Evolutionary conservation across 345 rosid species (phyloP).

Genomic region (Nephelium lappaceum): DNA sequence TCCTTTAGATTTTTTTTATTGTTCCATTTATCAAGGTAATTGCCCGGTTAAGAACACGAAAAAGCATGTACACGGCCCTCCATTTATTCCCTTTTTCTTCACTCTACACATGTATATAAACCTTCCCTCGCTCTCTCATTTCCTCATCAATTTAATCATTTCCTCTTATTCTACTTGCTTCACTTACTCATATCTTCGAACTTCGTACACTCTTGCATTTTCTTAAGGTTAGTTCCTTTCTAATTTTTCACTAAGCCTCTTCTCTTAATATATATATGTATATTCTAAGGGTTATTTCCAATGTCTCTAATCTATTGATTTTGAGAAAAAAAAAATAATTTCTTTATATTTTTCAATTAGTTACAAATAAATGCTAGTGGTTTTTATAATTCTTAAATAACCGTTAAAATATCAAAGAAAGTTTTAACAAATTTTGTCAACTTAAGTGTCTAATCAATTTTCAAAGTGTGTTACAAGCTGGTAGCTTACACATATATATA

Average conservation of each 20-base stretch:
- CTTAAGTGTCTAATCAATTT: neutral
- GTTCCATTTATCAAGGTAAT: constrained; percentile 49
- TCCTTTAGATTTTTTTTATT: constrained; percentile 30
- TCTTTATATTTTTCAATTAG: no score
- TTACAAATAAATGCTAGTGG: no score
- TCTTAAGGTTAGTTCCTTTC: constrained; percentile 35
- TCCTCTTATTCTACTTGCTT: constrained; percentile 17
- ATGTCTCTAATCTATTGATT: neutral
- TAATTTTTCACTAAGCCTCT: no score
- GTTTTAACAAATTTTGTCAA: neutral
- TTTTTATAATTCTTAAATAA: no score
- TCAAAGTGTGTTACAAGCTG: neutral
- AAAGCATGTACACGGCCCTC: constrained; percentile 47
- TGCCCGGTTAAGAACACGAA: constrained; percentile 57
- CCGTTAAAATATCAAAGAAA: neutral
- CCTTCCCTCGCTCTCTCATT: constrained; percentile 24
- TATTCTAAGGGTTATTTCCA: neutral
- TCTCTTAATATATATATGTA: no score
- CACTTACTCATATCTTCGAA: neutral
- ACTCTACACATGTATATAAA: constrained; percentile 46
- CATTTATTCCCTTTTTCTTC: constrained; percentile 38
- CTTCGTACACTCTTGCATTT: neutral
- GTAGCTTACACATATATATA: no score
- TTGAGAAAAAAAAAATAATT: neutral
- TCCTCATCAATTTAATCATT: constrained; percentile 29